Percentiles rank a stretch among this genome's conserved stretches.
These are phyloP conservation scores for Xylaria cubensis DNA, from an alignment of 495 filamentous ascomycete species.

Conservation along the genomic window DNA sequence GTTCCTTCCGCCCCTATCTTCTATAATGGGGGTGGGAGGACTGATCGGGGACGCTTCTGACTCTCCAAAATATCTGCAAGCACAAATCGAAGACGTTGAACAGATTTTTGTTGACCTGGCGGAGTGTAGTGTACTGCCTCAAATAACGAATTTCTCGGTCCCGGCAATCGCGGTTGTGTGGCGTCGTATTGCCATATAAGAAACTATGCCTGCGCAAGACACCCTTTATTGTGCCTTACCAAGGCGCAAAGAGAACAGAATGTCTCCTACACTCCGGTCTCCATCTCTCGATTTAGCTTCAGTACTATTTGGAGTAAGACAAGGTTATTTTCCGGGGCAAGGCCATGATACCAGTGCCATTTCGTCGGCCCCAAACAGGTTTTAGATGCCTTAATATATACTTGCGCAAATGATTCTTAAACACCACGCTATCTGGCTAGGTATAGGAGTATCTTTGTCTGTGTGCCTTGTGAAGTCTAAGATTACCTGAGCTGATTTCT, in stretches of 20 bases:
- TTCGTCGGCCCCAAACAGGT: background rate
- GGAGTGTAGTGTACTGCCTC: background rate
- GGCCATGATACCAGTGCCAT: background rate
- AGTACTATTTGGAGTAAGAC: background rate
- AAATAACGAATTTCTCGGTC: background rate
- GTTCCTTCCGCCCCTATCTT: background rate
- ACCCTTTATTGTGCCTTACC: background rate
- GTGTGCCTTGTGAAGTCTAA: no score
- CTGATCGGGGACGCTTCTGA: background rate
- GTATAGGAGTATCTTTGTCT: no score
- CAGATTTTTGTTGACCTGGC: background rate
- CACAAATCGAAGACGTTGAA: background rate
- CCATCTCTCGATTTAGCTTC: background rate
- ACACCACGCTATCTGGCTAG: no score
- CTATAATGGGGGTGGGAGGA: background rate
- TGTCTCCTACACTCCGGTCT: background rate
- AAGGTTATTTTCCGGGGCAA: background rate
- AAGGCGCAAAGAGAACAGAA: background rate
- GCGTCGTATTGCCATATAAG: background rate
- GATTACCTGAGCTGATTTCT: background rate
- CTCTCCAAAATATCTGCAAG: background rate
- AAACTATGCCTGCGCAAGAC: background rate
- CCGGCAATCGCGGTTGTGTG: background rate
- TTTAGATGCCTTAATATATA: no score
- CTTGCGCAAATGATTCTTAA: no score